phyloP scores from a whole-genome alignment of 805 yeast species.

The Candida sonorensis region DNA sequence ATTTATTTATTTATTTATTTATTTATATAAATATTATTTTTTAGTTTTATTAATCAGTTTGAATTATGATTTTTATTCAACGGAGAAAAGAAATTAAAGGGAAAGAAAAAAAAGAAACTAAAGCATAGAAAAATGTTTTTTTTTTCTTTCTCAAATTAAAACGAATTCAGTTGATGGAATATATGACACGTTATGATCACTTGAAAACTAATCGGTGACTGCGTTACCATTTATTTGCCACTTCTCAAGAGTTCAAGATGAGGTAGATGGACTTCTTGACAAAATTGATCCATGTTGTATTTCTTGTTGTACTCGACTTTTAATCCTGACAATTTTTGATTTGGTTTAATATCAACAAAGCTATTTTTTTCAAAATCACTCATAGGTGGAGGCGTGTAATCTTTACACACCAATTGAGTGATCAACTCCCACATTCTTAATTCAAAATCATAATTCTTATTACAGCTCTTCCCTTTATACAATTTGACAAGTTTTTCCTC shows the following conservation, averaged over 20 bases:
- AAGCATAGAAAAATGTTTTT: no score
- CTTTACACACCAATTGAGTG: conserved; percentile 29
- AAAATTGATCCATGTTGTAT: conserved; percentile 21
- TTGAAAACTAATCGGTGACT: no score
- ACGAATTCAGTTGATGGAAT: no score
- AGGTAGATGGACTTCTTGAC: conserved; percentile 28
- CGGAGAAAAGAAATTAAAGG: no score
- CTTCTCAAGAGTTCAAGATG: conserved; percentile 28
- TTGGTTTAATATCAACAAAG: conserved; percentile 7
- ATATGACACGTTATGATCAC: no score
- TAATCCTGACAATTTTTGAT: conserved; percentile 17
- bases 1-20: background rate
- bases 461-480: conserved; percentile 23
- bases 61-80: no score
- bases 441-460: conserved; percentile 31
- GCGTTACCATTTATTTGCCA: no score
- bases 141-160: no score
- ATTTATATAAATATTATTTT: background rate
- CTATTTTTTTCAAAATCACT: no score
- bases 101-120: no score
- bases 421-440: conserved; percentile 33
- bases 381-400: conserved; percentile 11
- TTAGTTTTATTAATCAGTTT: no score
- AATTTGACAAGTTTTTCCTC: conserved; percentile 25
- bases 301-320: conserved; percentile 23